Percentiles rank a stretch among this genome's conserved stretches.
These are phyloP conservation scores for Globisporangium polare DNA, from an alignment of 352 stramenopile genomes.

Conservation along the genomic window DNA sequence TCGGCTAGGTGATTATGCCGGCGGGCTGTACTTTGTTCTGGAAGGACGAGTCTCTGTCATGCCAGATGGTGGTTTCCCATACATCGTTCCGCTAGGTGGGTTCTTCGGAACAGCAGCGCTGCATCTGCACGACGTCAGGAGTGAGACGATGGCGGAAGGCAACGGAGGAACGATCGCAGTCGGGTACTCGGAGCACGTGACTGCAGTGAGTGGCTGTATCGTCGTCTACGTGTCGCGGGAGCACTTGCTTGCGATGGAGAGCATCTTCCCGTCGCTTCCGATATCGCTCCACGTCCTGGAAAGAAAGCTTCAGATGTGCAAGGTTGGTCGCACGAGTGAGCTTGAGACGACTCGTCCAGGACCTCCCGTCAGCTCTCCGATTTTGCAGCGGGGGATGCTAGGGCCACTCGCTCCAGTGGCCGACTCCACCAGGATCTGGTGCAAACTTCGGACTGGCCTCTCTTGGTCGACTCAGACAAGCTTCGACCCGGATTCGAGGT, in stretches of 20 bases:
- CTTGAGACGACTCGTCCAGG: slow-evolving; percentile 19
- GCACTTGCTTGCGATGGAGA: slow-evolving; percentile 38
- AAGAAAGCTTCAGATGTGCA: slow-evolving; percentile 21
- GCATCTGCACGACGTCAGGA: slow-evolving; percentile 8
- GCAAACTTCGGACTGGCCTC: background rate
- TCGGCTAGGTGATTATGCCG: slow-evolving; percentile 39
- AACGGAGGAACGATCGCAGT: background rate
- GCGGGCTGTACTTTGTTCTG: slow-evolving; percentile 48
- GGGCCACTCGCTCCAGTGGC: background rate
- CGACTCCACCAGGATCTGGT: background rate
- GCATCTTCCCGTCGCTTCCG: slow-evolving; percentile 26
- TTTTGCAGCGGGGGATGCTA: background rate
- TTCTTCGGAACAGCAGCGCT: slow-evolving; percentile 48
- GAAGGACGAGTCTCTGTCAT: slow-evolving; percentile 36
- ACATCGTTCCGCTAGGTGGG: slow-evolving; percentile 33
- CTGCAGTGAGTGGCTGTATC: slow-evolving; percentile 48
- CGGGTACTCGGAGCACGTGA: slow-evolving; percentile 37
- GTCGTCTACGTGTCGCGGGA: slow-evolving; percentile 43
- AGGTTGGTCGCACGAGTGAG: slow-evolving; percentile 29
- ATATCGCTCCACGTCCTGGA: slow-evolving; percentile 27
- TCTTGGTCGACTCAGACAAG: slow-evolving; percentile 10
- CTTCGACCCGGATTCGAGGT: slow-evolving; percentile 46
- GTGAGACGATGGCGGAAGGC: background rate
- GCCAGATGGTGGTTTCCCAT: slow-evolving; percentile 21
- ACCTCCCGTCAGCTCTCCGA: background rate